Evolutionary conservation across 306 rosid genomes (phyloP).

Genomic region (Castanea crenata): DNA sequence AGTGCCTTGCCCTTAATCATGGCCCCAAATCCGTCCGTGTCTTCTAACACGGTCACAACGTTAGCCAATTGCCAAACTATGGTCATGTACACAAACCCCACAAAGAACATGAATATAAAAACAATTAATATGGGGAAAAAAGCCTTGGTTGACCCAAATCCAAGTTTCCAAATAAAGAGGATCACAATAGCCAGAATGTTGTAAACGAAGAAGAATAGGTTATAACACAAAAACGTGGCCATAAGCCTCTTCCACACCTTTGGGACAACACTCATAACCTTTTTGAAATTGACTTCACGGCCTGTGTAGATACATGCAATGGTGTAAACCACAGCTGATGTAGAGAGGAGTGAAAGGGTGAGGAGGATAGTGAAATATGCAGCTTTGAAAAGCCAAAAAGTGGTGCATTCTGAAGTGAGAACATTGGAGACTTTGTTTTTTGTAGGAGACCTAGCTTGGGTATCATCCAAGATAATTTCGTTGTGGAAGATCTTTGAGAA

Average conservation of each 20-base stretch:
- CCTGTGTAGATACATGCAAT: constrained; percentile 56
- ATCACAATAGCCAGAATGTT: constrained; percentile 4
- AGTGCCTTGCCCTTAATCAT: constrained; percentile 61
- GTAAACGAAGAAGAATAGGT: constrained; percentile 36
- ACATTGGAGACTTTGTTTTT: constrained; percentile 27
- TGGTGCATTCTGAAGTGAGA: constrained; percentile 41
- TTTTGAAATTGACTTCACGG: constrained; percentile 38
- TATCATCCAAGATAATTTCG: constrained; percentile 1
- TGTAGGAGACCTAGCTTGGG: constrained; percentile 19
- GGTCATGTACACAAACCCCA: constrained; percentile 53
- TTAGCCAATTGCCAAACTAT: constrained; percentile 69
- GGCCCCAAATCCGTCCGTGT: constrained; percentile 55
- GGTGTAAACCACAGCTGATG: constrained; percentile 79
- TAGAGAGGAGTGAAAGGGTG: constrained; percentile 50
- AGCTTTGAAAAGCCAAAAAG: constrained; percentile 38
- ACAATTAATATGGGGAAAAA: background rate
- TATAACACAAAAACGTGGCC: constrained; percentile 54
- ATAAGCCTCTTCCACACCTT: constrained; percentile 69
- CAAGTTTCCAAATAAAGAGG: background rate
- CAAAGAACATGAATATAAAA: constrained; percentile 11
- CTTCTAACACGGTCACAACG: constrained; percentile 71
- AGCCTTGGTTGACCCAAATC: fast-evolving
- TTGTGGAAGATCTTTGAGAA: constrained; percentile 20
- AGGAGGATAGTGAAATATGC: constrained; percentile 34
- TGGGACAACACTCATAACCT: constrained; percentile 57